These are phyloP conservation scores for Verbena officinalis DNA, from an alignment of 257 asterid species.

Conservation along the genomic window DNA sequence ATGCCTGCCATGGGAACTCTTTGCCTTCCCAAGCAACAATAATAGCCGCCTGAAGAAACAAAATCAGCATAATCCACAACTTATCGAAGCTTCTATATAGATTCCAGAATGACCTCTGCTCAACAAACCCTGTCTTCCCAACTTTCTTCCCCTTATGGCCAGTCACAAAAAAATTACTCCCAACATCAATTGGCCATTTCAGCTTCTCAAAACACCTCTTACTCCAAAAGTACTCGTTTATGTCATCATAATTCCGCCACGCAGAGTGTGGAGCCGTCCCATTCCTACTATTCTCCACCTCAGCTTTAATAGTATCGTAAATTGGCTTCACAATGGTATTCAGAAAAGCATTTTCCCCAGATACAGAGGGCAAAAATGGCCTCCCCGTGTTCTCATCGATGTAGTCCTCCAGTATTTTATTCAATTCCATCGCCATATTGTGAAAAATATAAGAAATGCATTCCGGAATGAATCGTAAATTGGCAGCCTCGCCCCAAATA, in stretches of 20 bases:
- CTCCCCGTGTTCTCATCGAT: conserved; percentile 94
- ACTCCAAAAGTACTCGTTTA: conserved; percentile 97
- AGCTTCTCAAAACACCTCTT: conserved; percentile 89
- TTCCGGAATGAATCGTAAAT: conserved; percentile 87
- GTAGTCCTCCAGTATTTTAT: conserved; percentile 86
- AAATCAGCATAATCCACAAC: conserved; percentile 86
- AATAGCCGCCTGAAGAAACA: conserved; percentile 86
- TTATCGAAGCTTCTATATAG: conserved; percentile 92
- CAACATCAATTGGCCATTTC: conserved; percentile 88
- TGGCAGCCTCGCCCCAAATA: conserved; percentile 99
- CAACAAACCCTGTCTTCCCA: conserved; percentile 98
- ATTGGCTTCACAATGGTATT: conserved; percentile 79
- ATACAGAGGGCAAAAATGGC: conserved; percentile 80
- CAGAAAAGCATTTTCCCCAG: conserved; percentile 83
- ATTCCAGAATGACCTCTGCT: conserved; percentile 95
- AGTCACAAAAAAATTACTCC: conserved; percentile 85
- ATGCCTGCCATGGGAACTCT: conserved; percentile 80
- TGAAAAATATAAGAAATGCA: conserved; percentile 83
- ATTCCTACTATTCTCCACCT: conserved; percentile 80
- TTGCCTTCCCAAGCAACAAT: conserved; percentile 84
- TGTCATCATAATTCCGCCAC: conserved; percentile 96
- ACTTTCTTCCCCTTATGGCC: conserved; percentile 81
- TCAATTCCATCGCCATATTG: conserved; percentile 93
- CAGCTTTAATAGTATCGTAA: conserved; percentile 74
- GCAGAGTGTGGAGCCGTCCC: conserved; percentile 98